Percentiles rank a stretch among this genome's conserved stretches.
Evolutionary conservation across 768 basidiomycete genomes (phyloP).

Genomic region (Leccinum uliginosum): DNA sequence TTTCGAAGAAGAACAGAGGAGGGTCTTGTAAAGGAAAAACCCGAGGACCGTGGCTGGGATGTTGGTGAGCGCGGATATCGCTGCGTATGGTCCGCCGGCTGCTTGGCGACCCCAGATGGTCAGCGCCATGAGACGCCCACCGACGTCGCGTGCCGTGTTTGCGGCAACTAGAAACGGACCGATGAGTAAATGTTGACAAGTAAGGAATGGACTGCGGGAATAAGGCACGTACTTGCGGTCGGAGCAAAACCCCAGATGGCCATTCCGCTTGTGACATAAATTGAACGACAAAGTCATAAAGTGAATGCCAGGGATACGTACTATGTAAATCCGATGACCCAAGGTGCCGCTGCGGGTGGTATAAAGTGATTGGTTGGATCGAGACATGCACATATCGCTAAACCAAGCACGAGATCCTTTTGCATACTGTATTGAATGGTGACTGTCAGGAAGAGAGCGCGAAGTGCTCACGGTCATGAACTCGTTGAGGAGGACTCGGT

Average conservation of each 20-base stretch:
- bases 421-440: neutral
- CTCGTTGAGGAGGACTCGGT: constrained; percentile 36
- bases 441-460: neutral
- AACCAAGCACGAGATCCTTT: constrained; percentile 19
- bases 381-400: constrained; percentile 22
- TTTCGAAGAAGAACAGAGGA: constrained; percentile 56
- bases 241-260: constrained; percentile 60
- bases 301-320: constrained; percentile 28
- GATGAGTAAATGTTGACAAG: neutral
- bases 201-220: neutral
- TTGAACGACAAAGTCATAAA: neutral
- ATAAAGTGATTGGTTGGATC: constrained; percentile 56
- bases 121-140: constrained; percentile 57
- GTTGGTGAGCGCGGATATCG: constrained; percentile 60
- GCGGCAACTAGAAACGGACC: constrained; percentile 41
- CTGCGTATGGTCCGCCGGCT: constrained; percentile 52
- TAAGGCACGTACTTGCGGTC: constrained; percentile 36
- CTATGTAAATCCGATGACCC: constrained; percentile 57
- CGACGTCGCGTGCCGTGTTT: constrained; percentile 67
- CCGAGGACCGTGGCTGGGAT: constrained; percentile 60
- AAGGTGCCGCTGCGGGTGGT: constrained; percentile 49
- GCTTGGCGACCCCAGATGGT: constrained; percentile 56
- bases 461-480: constrained; percentile 31
- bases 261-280: constrained; percentile 37
- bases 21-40: constrained; percentile 49